A percentile compares a stretch with the other conserved stretches of the same genome.
These are phyloP conservation scores for Rosa hybrid DNA, from an alignment of 331 rosid genomes.

Conservation along the genomic window DNA sequence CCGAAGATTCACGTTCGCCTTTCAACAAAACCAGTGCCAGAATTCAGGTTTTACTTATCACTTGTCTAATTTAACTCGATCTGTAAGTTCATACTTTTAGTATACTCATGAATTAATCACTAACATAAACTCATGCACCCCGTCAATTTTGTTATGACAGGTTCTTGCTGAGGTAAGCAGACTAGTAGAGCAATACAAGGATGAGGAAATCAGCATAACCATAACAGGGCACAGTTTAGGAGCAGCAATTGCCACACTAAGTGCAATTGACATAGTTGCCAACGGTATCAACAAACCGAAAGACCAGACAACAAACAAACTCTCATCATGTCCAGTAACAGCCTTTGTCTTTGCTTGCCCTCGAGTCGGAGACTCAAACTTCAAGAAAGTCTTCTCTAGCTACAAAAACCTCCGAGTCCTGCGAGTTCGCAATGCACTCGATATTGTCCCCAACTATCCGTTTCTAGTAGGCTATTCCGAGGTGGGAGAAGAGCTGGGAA, in stretches of 20 bases:
- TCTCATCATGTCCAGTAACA: constrained; percentile 47
- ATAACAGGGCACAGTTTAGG: constrained; percentile 68
- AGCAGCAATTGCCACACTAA: constrained; percentile 60
- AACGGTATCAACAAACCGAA: constrained; percentile 42
- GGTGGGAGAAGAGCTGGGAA: constrained; percentile 57
- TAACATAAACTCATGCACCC: too few species aligned
- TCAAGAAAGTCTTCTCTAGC: constrained; percentile 31
- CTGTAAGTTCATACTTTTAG: neutral
- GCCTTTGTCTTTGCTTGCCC: constrained; percentile 60
- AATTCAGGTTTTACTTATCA: constrained; percentile 35
- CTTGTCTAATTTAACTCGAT: neutral
- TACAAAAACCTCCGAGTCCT: constrained; percentile 40
- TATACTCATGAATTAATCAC: too few species aligned
- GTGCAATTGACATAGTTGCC: constrained; percentile 58
- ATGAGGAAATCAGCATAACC: constrained; percentile 70
- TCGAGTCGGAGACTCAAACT: constrained; percentile 55
- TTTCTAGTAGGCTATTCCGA: constrained; percentile 36
- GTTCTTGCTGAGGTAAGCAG: constrained; percentile 43
- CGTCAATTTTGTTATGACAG: constrained; percentile 8
- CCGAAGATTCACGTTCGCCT: constrained; percentile 40
- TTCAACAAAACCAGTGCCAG: constrained; percentile 50
- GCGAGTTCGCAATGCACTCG: constrained; percentile 46
- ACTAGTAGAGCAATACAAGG: constrained; percentile 46
- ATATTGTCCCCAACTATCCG: constrained; percentile 62
- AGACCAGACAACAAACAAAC: constrained; percentile 29